Evolutionary conservation across 2,329 filamentous ascomycete genomes (phyloP).

Genomic region (Fusarium nelsonii): DNA sequence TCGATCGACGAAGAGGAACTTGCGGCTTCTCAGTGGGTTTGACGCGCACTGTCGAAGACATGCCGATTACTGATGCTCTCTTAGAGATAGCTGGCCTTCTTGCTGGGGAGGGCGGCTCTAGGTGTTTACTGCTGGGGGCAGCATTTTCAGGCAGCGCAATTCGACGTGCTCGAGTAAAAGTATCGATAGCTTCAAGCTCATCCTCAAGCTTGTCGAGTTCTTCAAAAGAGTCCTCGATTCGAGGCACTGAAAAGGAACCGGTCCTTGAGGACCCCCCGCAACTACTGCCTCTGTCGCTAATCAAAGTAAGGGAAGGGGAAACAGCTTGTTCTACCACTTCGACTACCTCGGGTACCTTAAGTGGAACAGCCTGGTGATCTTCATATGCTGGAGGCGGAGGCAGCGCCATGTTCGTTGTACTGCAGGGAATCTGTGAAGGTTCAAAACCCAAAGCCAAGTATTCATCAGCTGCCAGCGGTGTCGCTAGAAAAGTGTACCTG

Average conservation of each 20-base stretch:
- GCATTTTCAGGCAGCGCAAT: conserved; percentile 49
- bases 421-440: conserved; percentile 17
- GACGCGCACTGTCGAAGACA: conserved; percentile 57
- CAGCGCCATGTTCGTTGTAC: conserved; percentile 44
- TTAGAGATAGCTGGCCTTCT: conserved; percentile 38
- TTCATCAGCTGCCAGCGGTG: conserved; percentile 53
- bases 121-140: conserved; percentile 21
- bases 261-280: conserved; percentile 52
- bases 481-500: conserved; percentile 63
- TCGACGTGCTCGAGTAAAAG: conserved; percentile 53
- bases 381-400: conserved; percentile 46
- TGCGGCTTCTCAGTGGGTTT: conserved; percentile 56
- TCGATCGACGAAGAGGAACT: conserved; percentile 58
- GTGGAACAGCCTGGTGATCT: conserved; percentile 36
- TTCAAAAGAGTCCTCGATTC: conserved; percentile 74
- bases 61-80: conserved; percentile 50
- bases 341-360: conserved; percentile 50
- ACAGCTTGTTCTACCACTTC: conserved; percentile 50
- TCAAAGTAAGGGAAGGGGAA: conserved; percentile 51
- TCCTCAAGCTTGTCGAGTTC: conserved; percentile 73
- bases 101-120: conserved; percentile 34
- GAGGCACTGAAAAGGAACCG: conserved; percentile 55
- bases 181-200: conserved; percentile 66
- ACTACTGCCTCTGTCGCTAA: conserved; percentile 51
- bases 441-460: conserved; percentile 37